Evolutionary conservation across 2,329 filamentous ascomycete genomes (phyloP).

Genomic region (Lachnellula occidentalis): DNA sequence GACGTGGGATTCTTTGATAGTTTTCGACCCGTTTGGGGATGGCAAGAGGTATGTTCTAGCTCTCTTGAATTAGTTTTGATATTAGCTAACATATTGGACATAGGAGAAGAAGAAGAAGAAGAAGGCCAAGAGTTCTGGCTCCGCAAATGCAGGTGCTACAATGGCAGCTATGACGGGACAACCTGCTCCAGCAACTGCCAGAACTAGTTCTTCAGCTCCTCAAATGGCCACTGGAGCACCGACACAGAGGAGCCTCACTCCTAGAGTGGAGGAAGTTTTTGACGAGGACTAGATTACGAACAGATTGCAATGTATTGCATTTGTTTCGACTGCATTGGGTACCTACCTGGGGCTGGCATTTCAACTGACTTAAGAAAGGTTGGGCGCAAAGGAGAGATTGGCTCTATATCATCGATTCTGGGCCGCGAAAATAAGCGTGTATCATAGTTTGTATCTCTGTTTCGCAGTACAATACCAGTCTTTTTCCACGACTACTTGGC

Average conservation of each 20-base stretch:
- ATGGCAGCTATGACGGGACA: slow-evolving; percentile 31
- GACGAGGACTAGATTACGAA: slow-evolving; percentile 24
- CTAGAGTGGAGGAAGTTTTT: slow-evolving; percentile 41
- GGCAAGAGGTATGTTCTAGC: slow-evolving; percentile 73
- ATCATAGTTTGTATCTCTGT: neutral
- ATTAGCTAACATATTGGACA: slow-evolving; percentile 4
- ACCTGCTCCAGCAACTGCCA: slow-evolving; percentile 29
- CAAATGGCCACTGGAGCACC: slow-evolving; percentile 31
- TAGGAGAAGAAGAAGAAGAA: slow-evolving; percentile 34
- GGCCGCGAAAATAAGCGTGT: neutral
- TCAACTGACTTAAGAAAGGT: neutral
- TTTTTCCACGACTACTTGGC: neutral
- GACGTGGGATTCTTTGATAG: slow-evolving; percentile 98
- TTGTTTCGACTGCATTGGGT: neutral
- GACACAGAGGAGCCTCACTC: slow-evolving; percentile 36
- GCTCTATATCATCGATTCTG: neutral
- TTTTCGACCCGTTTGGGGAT: slow-evolving; percentile 93
- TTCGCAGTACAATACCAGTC: neutral
- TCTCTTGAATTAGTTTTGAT: neutral
- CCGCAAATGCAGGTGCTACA: slow-evolving; percentile 24
- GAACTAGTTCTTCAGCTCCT: slow-evolving; percentile 35
- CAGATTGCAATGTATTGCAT: neutral
- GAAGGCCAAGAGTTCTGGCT: slow-evolving; percentile 30
- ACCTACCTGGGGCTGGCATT: too few species aligned
- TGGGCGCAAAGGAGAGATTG: neutral